Base-by-base conservation (phyloP, 1,284 basidiomycete genomes). In the Golubevia pallescens region DNA sequence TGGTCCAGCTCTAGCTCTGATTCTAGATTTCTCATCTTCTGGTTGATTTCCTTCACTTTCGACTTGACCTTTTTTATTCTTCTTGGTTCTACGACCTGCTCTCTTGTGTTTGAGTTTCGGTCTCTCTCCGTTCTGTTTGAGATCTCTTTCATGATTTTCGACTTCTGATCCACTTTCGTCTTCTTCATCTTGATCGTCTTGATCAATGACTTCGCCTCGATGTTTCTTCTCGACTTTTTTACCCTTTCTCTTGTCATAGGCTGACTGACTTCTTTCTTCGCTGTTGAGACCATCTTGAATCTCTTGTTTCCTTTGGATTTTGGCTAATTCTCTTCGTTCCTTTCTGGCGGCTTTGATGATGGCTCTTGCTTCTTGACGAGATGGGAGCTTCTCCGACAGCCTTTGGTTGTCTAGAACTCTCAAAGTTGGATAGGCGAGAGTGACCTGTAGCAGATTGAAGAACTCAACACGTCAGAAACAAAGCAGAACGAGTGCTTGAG, bases 391-490 rank as follows among this genome's bases (percentile, higher is more conserved):
- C 0, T 38, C 24, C 13, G 16, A 38, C 3, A 63, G 21, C 7
- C 34, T 34, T 20, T n/a, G 20, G 21, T 65, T 57, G 48, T 80
- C 75, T 3, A 80, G 58, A n/a, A 76, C 64, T n/a, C 69, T 62
- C 51, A 80, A 60, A 8, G 66, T 65, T 5, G 73, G 73, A 23
- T 73, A 65, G 20, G 66, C 66, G 51, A 57, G 53, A 32, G 72
- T 38, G 19, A 67, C 57, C 58, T 68, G 34, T 4, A 38, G 34
- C n/a, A n/a, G n/a, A n/a, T n/a, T n/a, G n/a, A n/a, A 13, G 13
- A 51, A 14, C 19, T 7, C 8, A 56, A 21, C 24, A 10, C 24
- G 32, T 16, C 14, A 20, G 8, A 28, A 14, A 65, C 57, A 14
- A 53, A 14, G 13, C 16, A 23, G 5, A 34, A 28, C n/a, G 28